Percentiles rank a stretch among this genome's conserved stretches.
Evolutionary conservation across 331 rosid species (phyloP).

Genomic region (Quercus phellos): DNA sequence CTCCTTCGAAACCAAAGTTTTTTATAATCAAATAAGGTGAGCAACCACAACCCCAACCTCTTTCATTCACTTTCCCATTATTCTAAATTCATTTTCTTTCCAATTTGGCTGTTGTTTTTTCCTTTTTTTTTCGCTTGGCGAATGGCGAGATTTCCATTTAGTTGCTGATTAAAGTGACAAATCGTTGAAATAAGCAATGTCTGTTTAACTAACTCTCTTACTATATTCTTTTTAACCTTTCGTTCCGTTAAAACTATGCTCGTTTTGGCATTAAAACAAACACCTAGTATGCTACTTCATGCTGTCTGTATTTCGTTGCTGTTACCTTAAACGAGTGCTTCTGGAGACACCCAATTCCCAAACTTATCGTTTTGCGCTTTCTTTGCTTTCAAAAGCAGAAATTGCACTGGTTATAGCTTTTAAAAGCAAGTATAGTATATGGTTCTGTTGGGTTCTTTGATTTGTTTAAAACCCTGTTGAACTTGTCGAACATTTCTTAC

Average conservation of each 20-base stretch:
- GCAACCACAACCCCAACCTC: not conserved
- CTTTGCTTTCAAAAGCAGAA: not conserved
- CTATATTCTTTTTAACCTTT: not conserved
- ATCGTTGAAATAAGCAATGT: not conserved
- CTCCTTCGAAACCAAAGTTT: not conserved
- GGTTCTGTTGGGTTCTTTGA: not conserved
- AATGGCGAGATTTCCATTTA: not conserved
- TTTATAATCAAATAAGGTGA: not conserved
- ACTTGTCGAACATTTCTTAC: not conserved
- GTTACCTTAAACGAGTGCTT: not conserved
- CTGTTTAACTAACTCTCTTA: not conserved
- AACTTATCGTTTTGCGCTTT: not conserved
- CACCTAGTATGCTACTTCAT: not conserved
- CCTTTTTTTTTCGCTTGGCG: not conserved
- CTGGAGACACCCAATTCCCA: not conserved
- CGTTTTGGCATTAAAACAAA: conserved; percentile 10
- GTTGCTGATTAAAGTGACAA: not conserved
- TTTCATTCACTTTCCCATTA: not conserved
- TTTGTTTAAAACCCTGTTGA: not conserved
- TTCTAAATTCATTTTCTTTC: not conserved
- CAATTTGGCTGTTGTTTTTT: not conserved
- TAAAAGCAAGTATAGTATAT: not conserved
- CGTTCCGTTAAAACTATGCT: not conserved
- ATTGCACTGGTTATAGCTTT: not conserved
- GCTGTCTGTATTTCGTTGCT: not conserved